Base-by-base conservation (phyloP, 179 eudicot genomes). In the Silene vulgaris region DNA sequence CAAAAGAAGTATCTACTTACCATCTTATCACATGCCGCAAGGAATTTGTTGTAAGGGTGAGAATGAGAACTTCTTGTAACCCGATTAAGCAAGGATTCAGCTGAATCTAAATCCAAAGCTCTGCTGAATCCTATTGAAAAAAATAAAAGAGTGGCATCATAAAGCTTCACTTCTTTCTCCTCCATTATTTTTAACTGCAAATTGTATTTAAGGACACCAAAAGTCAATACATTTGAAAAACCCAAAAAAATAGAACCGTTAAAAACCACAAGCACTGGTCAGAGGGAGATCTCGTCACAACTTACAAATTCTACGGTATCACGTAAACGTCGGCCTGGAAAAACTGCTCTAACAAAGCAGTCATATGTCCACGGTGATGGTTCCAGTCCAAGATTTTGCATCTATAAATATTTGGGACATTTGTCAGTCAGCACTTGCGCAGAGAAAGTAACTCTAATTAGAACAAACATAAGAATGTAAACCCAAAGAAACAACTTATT, bases 341-440 rank as follows among this genome's bases (percentile, higher is more conserved):
- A 80, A 81, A 85, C 79, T 80, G 90, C 95, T 84, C 83, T 89
- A 72, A 88, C 83, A 67, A 87, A 84, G 82, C 96, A 90, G 78
- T 89, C 85, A 78, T 85, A 90, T 72, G 89, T 83, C 75, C 61
- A 30, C 66, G 81, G 29, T 63, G 99, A 84, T 28, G 88, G 93
- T 85, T 88, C 87, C 82, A 95, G 30, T 57, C 97, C 99, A 80
- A 95, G 86, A 80, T 73, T 80, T 88, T 88, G 90, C 97, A 95
- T 92, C 97, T 95, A 80, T 30, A 80, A 56, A 84, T 83, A 78
- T 65, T 50, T 66, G 65, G 29, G 35, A n/a, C 72, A 65, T 35
- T 37, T 20, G 52, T 45, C 52, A 20, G 71, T 82, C 78, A 82
- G 82, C 71, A 77, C 54, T 52, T 17, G 23, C 63, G 76, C 63